Base-by-base conservation (phyloP, 345 rosid species). In the Balakata baccata region DNA sequence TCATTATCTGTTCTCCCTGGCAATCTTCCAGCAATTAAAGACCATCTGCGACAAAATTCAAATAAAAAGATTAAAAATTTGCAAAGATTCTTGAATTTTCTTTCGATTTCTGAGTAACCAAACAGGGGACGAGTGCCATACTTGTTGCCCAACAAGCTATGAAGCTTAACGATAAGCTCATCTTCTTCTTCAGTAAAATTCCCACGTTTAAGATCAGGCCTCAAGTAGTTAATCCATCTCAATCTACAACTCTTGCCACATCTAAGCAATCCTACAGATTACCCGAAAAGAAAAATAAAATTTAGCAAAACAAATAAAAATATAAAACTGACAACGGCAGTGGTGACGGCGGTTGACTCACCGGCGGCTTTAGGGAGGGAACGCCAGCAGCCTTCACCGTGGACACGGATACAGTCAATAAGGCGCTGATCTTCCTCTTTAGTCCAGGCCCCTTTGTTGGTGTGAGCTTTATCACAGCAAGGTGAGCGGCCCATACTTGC, bases 321-420 rank as follows among this genome's bases (percentile, higher is more conserved):
- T n/a, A 2, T 0, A 14, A n/a, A 75, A 0, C 5, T 2, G 29
- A 34, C 23, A 17, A 29, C 4, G 29, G 51, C 1, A 8, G 25
- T 38, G 47, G 2, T 0, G 53, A n/a, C 6, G 11, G n/a, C 14
- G 7, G 3, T 9, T 5, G 0, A 34, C 63, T 23, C 47, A 90
- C 93, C 97, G 16, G 97, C 97, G 11, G 97, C 78, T 83, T 86
- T 90, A 3, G 97, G 97, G 17, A 90, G 94, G 38, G 97, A 92
- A 17, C 96, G 92, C 97, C 97, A 92, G 80, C 92, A 89, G 53
- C 97, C 96, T 80, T 92, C 96, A 25, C 97, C 97, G 25, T 92
- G 90, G 53, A 64, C 51, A 47, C 92, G 88, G 74, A 92, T 92
- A 59, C 90, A 88, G 59, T 87, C 87, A 70, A 89, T 71, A 60